Evolutionary conservation across 257 asterid species (phyloP), one percentile per base, ranked within the genome.

Genomic region (Paraleonurus japonicus): DNA sequence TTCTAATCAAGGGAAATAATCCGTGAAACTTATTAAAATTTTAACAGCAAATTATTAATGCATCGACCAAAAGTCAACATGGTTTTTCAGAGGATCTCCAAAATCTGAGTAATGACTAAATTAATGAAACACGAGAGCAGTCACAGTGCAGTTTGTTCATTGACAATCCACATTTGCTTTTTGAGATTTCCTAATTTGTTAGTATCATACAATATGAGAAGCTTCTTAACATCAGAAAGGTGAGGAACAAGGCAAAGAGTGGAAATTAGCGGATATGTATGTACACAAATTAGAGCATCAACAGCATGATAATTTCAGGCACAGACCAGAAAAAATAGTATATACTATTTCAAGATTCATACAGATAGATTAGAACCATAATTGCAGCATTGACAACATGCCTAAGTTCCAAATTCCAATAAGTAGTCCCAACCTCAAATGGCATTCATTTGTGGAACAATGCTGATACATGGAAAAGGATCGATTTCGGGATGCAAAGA

Each of bases 401-500:
- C 5, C 50, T 17, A 16, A 63, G 50, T 41, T 69, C 60, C 57
- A 54, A 51, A 35, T 23, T 27, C 61, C 50, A 23, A 23, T 39
- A 53, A 48, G 43, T 30, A 7, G 32, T n/a, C 57, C 51, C 59
- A 68, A 61, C 26, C 26, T 16, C 33, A 65, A 61, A 68, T 22
- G 43, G 32, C 27, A 65, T 27, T 33, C 39, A 47, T 16, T 27
- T 23, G 26, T 12, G 32, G 55, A 27, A 54, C 12, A 26, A 62
- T 16, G 70, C 39, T 59, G 37, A 62, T 13, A 55, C 12, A 17
- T 51, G 5, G 43, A 53, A 74, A 35, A 47, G 3, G 41, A 41
- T 26, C 26, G n/a, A 32, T 48, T 61, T 45, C 7, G 15, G 48
- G 64, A 65, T 61, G 17, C 41, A 77, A 69, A 39, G 55, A 41